Evolutionary conservation across 768 basidiomycete species (phyloP).

Genomic region (Lactifluus subvellereus): DNA sequence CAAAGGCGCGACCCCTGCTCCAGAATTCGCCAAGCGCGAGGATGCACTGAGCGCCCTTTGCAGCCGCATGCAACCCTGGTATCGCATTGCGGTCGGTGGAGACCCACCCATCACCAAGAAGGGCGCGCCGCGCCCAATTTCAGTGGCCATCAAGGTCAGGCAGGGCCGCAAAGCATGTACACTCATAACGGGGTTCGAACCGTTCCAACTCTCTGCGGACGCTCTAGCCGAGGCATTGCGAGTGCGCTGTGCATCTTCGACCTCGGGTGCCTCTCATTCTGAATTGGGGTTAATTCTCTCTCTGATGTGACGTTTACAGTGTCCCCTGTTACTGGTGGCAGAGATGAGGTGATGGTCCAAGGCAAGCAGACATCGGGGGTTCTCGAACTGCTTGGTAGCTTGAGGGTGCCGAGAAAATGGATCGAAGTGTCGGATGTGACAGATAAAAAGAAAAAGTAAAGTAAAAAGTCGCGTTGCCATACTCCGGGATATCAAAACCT

Average conservation of each 20-base stretch:
- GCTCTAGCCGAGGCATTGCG: conserved; percentile 74
- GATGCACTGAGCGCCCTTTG: conserved; percentile 50
- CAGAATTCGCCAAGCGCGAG: conserved; percentile 61
- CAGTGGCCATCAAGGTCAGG: conserved; percentile 63
- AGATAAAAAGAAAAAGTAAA: conserved; percentile 38
- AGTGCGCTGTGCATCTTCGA: conserved; percentile 71
- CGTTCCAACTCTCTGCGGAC: conserved; percentile 62
- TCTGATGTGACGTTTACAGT: conserved; percentile 37
- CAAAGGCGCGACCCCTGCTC: conserved; percentile 17
- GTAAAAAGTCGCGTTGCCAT: background rate
- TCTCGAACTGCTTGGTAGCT: conserved; percentile 55
- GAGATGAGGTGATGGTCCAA: conserved; percentile 74
- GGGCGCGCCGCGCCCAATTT: conserved; percentile 65
- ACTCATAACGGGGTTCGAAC: conserved; percentile 72
- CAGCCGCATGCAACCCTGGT: conserved; percentile 72
- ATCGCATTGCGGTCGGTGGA: conserved; percentile 52
- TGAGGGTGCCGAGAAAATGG: conserved; percentile 80
- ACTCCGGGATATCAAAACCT: background rate
- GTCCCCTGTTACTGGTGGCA: conserved; percentile 51
- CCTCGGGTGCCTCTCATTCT: conserved; percentile 47
- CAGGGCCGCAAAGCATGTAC: conserved; percentile 76
- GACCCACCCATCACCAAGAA: conserved; percentile 61
- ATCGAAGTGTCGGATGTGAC: conserved; percentile 49
- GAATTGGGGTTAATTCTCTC: background rate
- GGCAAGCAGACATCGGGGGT: conserved; percentile 72